Evolutionary conservation across 1,284 basidiomycete genomes (phyloP), one percentile per base, ranked within the genome.

Genomic region (Malassezia slooffiae): DNA sequence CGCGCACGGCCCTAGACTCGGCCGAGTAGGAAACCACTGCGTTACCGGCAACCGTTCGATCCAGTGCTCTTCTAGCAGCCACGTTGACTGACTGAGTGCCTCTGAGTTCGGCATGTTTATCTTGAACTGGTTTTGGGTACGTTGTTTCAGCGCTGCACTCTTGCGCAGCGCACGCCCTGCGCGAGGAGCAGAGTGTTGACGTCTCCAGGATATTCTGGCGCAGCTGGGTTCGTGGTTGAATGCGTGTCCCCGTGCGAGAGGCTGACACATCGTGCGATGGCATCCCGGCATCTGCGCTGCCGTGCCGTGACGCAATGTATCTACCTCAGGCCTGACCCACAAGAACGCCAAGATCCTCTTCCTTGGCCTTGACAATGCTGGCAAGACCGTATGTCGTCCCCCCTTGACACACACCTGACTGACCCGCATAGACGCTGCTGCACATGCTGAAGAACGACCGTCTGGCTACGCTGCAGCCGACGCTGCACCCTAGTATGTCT

Each of bases 381-480:
- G 93, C 67, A 99, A 99, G 79, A 99, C 93, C 54, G 91, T 95
- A 60, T 51, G 82, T 70, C 36, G 38, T 3, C 8, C 13, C 19
- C 19, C 3, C 11, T 47, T 41, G 21, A 29, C 34, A 12, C 45
- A 2, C n/a, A 34, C 13, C 66, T n/a, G n/a, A n/a, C n/a, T n/a
- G n/a, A n/a, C n/a, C n/a, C n/a, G n/a, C n/a, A n/a, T n/a, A 97
- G 90, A 97, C 93, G 30, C 79, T 97, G 40, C 74, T 97, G 60
- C 93, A 99, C 75, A 97, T 97, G 93, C 78, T 99, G 70, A 99
- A 99, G 79, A 99, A 97, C 69, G 93, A 97, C 76, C 80, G 93
- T 62, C 79, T 97, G 50, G 93, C 93, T 20, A 93, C 89, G 21
- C 77, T 99, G 58, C 93, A 97, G 74, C 93, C 93, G 26, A 99